Evolutionary conservation across 768 basidiomycete genomes (phyloP).

Genomic region (Nevesoporus exiguus): DNA sequence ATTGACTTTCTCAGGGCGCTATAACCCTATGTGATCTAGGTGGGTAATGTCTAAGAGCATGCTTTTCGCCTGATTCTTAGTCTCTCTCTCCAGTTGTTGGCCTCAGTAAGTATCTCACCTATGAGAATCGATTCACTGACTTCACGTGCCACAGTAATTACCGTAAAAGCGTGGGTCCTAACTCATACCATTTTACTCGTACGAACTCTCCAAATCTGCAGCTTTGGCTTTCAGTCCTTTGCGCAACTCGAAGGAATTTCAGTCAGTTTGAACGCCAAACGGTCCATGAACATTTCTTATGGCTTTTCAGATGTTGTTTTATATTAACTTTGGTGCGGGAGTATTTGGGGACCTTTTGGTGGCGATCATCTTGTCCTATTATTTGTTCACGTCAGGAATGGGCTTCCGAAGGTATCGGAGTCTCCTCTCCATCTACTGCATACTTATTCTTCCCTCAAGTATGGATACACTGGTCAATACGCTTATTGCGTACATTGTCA

Average conservation of each 20-base stretch:
- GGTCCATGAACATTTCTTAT: neutral
- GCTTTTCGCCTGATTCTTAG: neutral
- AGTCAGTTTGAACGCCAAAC: constrained; percentile 26
- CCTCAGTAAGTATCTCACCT: constrained; percentile 4
- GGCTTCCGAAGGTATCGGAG: constrained; percentile 43
- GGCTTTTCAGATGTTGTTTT: constrained; percentile 43
- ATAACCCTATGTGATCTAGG: constrained; percentile 44
- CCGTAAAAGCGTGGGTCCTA: constrained; percentile 44
- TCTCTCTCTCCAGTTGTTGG: constrained; percentile 6
- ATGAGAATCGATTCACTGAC: neutral
- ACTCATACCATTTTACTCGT: neutral
- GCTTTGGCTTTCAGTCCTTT: constrained; percentile 38
- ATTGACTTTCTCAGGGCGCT: constrained; percentile 24
- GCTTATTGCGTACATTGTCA: constrained; percentile 49
- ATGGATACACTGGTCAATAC: constrained; percentile 46
- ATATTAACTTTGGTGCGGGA: constrained; percentile 48
- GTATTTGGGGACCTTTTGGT: constrained; percentile 50
- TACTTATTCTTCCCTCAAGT: constrained; percentile 26
- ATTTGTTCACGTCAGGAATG: constrained; percentile 45
- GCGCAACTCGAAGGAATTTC: constrained; percentile 37
- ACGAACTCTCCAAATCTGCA: constrained; percentile 13
- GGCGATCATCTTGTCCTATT: constrained; percentile 45
- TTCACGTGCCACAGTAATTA: constrained; percentile 38
- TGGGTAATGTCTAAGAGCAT: constrained; percentile 24
- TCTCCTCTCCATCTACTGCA: neutral